Conservation (phyloP, 1,139 yeast species). For the Magnusiomyces tetraspermus region DNA sequence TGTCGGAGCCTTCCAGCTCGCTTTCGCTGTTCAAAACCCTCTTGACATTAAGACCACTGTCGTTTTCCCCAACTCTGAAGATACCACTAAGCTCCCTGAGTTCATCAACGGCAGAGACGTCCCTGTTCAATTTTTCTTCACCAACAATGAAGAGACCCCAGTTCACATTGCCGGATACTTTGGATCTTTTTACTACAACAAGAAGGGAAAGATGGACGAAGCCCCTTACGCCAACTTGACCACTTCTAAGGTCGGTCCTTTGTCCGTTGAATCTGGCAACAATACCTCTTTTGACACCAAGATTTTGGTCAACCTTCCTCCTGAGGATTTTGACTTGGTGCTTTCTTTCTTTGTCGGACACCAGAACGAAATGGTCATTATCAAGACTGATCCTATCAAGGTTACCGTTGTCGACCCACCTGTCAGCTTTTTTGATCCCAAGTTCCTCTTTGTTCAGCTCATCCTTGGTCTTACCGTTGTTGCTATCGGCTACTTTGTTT, state of each 20-base stretch:
- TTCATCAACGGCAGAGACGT: conserved; percentile 44
- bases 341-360: conserved; percentile 52
- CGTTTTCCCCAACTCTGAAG: conserved; percentile 7
- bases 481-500: conserved; percentile 41
- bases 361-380: conserved; percentile 42
- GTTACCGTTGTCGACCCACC: conserved; percentile 54
- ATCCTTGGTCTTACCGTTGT: conserved; percentile 45
- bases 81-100: conserved; percentile 15
- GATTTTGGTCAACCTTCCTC: conserved; percentile 40
- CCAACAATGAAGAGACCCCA: conserved; percentile 48
- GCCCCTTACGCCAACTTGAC: conserved; percentile 51
- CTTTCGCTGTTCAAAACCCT: not conserved
- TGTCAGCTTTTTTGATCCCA: conserved; percentile 64
- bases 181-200: conserved; percentile 55
- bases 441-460: conserved; percentile 53
- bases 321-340: conserved; percentile 50
- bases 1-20: not conserved
- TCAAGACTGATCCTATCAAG: conserved; percentile 50
- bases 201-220: conserved; percentile 35
- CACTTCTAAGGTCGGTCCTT: conserved; percentile 55
- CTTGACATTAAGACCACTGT: not conserved
- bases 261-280: conserved; percentile 42
- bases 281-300: conserved; percentile 28
- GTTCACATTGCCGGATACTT: conserved; percentile 62
- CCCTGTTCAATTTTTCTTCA: conserved; percentile 45